These are phyloP conservation scores for Paramecium sonneborni DNA, from an alignment of 73 alveolate genomes.

Conservation along the genomic window DNA sequence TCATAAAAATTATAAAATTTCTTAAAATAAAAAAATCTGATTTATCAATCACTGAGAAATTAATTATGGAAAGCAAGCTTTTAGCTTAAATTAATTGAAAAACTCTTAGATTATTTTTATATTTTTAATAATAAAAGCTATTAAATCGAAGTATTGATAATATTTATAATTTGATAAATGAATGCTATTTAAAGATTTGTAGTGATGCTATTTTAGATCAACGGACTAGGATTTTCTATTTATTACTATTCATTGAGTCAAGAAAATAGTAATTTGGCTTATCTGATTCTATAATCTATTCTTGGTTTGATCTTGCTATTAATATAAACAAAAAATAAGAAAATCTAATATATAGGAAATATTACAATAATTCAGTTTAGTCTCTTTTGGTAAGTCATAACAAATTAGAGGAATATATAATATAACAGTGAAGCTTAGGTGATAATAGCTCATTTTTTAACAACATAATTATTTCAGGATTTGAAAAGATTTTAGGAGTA, in stretches of 20 bases:
- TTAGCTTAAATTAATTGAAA: neutral
- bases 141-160: neutral
- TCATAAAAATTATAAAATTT: neutral
- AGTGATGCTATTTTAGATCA: neutral
- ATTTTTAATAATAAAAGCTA: neutral
- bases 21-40: neutral
- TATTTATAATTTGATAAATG: neutral
- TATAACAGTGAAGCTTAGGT: neutral
- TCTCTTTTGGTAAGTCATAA: neutral
- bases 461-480: neutral
- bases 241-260: neutral
- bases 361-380: neutral
- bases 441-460: neutral
- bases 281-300: neutral
- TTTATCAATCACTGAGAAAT: no score
- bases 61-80: no score
- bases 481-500: neutral
- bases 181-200: neutral
- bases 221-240: slow-evolving; percentile 23
- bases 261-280: neutral
- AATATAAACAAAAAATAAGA: neutral
- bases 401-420: neutral
- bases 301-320: neutral
- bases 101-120: neutral
- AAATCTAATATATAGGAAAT: neutral